phyloP scores from a whole-genome alignment of 805 yeast species.

The Candida nanaspora region DNA sequence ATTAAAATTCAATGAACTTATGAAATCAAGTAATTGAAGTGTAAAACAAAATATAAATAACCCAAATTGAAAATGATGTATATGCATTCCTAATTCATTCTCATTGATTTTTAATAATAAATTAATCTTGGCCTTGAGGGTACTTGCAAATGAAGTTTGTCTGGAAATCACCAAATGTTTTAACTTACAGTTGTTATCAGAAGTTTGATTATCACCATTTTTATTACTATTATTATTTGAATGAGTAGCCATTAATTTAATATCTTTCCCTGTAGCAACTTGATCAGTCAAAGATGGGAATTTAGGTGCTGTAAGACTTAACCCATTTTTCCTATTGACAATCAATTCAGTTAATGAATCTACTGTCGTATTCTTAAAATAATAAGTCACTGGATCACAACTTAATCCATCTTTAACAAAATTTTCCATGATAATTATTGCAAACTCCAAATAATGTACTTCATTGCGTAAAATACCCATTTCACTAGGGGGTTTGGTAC shows the following conservation, averaged over 20 bases:
- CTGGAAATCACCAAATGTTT: not conserved
- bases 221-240: too few relatives aligned
- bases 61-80: not conserved
- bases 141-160: not conserved
- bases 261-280: too few relatives aligned
- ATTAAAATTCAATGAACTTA: conserved; percentile 2
- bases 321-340: too few relatives aligned
- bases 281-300: too few relatives aligned
- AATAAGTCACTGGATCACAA: not conserved
- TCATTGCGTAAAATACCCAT: not conserved
- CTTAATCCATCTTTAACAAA: not conserved
- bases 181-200: too few relatives aligned
- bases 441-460: not conserved
- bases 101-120: not conserved
- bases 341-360: too few relatives aligned
- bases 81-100: not conserved
- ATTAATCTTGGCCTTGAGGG: not conserved
- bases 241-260: not conserved
- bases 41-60: conserved; percentile 4
- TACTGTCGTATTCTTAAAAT: not conserved
- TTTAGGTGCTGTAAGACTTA: too few relatives aligned
- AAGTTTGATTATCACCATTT: too few relatives aligned
- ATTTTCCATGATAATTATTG: not conserved
- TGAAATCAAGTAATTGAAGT: conserved; percentile 3
- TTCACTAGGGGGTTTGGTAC: not conserved